Evolutionary conservation across 2,329 filamentous ascomycete species (phyloP), one percentile per base, ranked within the genome.

Genomic region (Fusarium clavum): DNA sequence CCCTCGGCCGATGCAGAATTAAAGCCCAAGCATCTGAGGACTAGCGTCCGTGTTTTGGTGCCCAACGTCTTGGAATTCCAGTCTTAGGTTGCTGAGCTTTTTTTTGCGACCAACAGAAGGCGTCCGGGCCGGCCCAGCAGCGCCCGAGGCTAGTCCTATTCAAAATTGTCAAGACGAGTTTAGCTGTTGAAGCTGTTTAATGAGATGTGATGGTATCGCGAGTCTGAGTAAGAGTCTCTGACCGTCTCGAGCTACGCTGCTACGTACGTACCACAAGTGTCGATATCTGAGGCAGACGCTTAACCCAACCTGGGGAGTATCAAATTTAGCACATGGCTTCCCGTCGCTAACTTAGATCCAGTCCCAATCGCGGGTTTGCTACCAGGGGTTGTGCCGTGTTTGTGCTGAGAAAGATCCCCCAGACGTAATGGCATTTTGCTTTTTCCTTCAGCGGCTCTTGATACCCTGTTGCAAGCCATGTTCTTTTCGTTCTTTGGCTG

Each of bases 1-100:
- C 61, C 53, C 67, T 67, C 54, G 68, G 73, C 67, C 69, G 73
- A 74, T 72, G 70, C 73, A 75, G 61, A 64, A 54, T 56, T 69
- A 70, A 61, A 55, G 62, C 62, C 57, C 55, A 57, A 66, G 61
- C 57, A 56, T 62, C 64, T 73, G 67, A 63, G 59, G 56, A 67
- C 51, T 73, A 75, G 73, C 73, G 70, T 73, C 64, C 64, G 69
- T 67, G 56, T 65, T 69, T 75, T 75, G 73, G 65, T 75, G 73
- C 73, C 73, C 73, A 75, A 75, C 72, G 62, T 65, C 67, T 66
- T 59, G 54, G 51, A 60, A 49, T 44, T 67, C 44, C 40, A 65
- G 45, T 47, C 40, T 70, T 73, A 56, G 69, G 69, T 52, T 34
- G 40, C 63, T 68, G 69, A 58, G 63, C 62, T 60, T 63, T 59